phyloP scores from a whole-genome alignment of 768 basidiomycete genomes.

The Panellus pusillus region DNA sequence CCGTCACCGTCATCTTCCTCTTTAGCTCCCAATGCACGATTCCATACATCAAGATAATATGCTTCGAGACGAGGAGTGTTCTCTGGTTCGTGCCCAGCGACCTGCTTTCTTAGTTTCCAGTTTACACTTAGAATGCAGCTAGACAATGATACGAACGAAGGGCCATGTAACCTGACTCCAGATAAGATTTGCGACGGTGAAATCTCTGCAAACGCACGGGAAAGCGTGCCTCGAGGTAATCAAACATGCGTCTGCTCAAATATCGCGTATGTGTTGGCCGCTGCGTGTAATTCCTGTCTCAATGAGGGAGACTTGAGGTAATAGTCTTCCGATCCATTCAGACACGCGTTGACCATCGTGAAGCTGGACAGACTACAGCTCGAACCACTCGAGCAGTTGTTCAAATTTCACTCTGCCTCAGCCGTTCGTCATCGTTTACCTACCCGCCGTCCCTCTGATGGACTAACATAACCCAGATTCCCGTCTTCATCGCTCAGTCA shows the following conservation, averaged over 20 bases:
- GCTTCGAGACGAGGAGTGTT: no score
- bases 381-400: no score
- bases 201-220: no score
- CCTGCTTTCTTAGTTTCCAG: not conserved
- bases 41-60: not conserved
- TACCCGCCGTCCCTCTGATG: no score
- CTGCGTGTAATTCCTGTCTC: not conserved
- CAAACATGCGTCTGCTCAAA: not conserved
- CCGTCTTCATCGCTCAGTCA: not conserved
- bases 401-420: not conserved
- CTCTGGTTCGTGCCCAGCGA: no score
- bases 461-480: no score
- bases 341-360: no score
- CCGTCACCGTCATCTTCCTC: not conserved
- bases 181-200: no score
- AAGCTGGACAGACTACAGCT: slow-evolving; percentile 3
- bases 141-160: no score
- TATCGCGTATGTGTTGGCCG: not conserved
- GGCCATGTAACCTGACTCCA: not conserved
- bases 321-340: not conserved
- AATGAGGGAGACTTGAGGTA: not conserved
- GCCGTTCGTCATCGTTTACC: not conserved
- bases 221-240: not conserved
- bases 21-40: not conserved
- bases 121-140: not conserved